phyloP scores from a whole-genome alignment of 192 early-diverging fungal species.

The Coemansia sp. region DNA sequence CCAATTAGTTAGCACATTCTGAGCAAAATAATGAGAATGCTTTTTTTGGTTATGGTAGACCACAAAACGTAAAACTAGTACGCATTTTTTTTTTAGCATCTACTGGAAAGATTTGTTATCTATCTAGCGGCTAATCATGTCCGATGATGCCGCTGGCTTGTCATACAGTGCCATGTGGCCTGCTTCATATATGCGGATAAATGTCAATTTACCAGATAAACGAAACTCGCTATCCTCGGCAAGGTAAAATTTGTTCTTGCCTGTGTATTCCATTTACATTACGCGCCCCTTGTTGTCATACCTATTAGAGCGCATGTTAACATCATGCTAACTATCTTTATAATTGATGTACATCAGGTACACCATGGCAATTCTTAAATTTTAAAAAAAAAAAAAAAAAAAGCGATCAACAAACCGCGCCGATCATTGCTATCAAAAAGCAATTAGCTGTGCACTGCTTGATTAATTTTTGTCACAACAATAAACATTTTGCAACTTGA shows the following conservation, averaged over 20 bases:
- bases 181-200: conserved; percentile 77
- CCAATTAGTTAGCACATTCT: no score
- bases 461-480: neutral
- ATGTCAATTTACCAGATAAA: conserved; percentile 65
- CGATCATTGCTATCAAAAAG: neutral
- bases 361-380: no score
- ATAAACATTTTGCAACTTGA: neutral
- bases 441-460: neutral
- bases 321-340: no score
- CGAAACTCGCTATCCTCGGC: conserved; percentile 75
- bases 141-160: conserved; percentile 71
- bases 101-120: no score
- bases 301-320: no score
- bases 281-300: conserved; percentile 74
- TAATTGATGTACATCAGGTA: no score
- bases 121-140: conserved; percentile 84
- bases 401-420: neutral
- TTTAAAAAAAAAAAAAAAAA: no score
- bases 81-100: no score
- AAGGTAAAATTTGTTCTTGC: conserved; percentile 64
- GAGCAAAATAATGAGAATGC: no score
- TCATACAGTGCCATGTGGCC: conserved; percentile 90
- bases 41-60: no score
- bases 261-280: conserved; percentile 75
- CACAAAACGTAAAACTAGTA: no score